phyloP scores from a whole-genome alignment of 2,329 filamentous ascomycete genomes.

The Colletotrichum sp. region DNA sequence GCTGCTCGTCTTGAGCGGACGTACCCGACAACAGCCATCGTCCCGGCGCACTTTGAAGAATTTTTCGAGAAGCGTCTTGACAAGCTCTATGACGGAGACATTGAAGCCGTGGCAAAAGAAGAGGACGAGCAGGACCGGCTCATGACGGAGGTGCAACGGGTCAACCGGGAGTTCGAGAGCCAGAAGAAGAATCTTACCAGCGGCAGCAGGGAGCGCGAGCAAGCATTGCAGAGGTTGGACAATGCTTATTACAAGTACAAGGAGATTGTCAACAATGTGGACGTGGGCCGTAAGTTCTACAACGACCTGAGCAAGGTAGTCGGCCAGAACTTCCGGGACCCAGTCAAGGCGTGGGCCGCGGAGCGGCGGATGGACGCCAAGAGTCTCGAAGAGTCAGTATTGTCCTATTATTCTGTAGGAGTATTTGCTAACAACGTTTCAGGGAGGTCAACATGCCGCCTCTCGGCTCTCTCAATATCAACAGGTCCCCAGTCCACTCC shows the following conservation, averaged over 20 bases:
- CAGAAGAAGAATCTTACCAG: conserved; percentile 71
- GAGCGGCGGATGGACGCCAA: conserved; percentile 82
- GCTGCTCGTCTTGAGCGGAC: conserved; percentile 84
- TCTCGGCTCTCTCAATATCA: conserved; percentile 47
- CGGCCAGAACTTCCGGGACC: conserved; percentile 76
- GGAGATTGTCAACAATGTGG: conserved; percentile 90
- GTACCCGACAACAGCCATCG: conserved; percentile 83
- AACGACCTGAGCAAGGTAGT: conserved; percentile 93
- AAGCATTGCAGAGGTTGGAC: conserved; percentile 85
- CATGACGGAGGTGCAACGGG: conserved; percentile 70
- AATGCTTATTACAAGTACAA: conserved; percentile 96
- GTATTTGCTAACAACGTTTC: background rate
- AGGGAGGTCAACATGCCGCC: conserved; percentile 60
- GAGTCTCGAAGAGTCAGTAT: conserved; percentile 73
- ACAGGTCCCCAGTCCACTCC: conserved; percentile 30
- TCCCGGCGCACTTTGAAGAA: conserved; percentile 88
- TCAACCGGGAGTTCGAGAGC: conserved; percentile 78
- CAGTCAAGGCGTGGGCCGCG: conserved; percentile 78
- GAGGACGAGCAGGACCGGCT: conserved; percentile 77
- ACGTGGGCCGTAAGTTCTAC: conserved; percentile 93
- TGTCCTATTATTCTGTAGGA: conserved; percentile 14
- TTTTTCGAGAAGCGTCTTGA: conserved; percentile 86
- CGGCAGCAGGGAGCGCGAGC: conserved; percentile 76
- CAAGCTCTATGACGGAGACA: conserved; percentile 77
- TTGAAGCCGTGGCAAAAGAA: conserved; percentile 74